phyloP scores from a whole-genome alignment of 345 rosid genomes.

The Salix koriyanagi region DNA sequence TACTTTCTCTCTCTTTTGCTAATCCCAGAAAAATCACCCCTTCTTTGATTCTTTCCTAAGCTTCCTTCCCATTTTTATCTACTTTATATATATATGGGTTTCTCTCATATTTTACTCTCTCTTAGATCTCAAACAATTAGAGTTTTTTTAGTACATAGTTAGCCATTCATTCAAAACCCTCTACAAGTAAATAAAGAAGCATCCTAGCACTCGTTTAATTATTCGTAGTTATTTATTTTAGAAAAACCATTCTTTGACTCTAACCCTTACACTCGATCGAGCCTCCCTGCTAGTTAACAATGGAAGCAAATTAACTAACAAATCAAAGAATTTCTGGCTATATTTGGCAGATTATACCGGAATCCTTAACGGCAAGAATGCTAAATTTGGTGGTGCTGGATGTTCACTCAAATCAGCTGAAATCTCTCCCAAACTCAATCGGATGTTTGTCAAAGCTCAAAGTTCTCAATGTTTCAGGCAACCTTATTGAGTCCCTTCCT shows the following conservation, averaged over 20 bases:
- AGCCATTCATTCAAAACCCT: too few species aligned
- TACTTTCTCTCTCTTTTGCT: neutral
- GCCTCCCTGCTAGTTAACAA: neutral
- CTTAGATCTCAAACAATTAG: neutral
- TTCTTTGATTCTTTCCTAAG: neutral
- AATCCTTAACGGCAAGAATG: slow-evolving; percentile 74
- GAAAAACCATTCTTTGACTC: neutral
- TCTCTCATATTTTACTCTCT: neutral
- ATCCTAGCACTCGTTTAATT: too few species aligned
- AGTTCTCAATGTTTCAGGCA: slow-evolving; percentile 70
- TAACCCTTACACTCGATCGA: neutral
- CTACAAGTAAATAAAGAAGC: too few species aligned
- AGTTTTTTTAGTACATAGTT: neutral
- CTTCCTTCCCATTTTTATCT: too few species aligned
- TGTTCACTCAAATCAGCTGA: slow-evolving; percentile 75
- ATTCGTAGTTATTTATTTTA: too few species aligned
- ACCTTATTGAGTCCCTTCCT: slow-evolving; percentile 57
- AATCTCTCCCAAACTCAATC: slow-evolving; percentile 69
- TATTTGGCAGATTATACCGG: slow-evolving; percentile 63
- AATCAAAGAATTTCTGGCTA: neutral
- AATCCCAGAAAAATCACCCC: neutral
- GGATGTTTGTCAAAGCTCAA: slow-evolving; percentile 86
- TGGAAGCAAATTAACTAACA: neutral
- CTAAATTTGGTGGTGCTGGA: slow-evolving; percentile 71
- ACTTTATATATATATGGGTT: neutral